Percentiles rank a stretch among this genome's conserved stretches.
phyloP scores from a whole-genome alignment of 78 protist species.

The Dictyostelium brefeldianum region DNA sequence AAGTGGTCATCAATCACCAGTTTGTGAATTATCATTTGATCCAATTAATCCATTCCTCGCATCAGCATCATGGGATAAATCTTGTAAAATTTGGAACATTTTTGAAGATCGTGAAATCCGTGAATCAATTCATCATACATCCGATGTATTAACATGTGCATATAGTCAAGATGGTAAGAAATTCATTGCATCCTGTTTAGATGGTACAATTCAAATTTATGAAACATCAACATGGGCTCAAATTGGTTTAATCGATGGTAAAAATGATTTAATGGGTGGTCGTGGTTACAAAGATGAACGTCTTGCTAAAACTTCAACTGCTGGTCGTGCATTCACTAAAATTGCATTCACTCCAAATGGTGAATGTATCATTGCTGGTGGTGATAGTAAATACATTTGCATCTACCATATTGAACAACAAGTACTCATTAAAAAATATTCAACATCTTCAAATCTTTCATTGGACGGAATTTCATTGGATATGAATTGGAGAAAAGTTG shows the following conservation, averaged over 20 bases:
- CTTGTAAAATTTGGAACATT: constrained; percentile 93
- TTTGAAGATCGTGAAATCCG: constrained; percentile 52
- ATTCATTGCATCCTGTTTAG: constrained; percentile 29
- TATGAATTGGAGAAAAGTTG: constrained; percentile 49
- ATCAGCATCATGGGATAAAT: constrained; percentile 93
- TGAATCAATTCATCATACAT: constrained; percentile 70
- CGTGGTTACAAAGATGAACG: constrained; percentile 44
- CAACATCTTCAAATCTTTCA: constrained; percentile 49
- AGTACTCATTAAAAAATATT: constrained; percentile 75
- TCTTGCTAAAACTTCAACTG: constrained; percentile 19
- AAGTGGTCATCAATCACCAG: constrained; percentile 90
- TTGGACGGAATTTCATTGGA: constrained; percentile 89
- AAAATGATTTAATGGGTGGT: constrained; percentile 78
- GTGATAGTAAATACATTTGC: constrained; percentile 92
- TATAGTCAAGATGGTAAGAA: constrained; percentile 91
- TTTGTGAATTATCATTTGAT: constrained; percentile 83
- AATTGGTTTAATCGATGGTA: constrained; percentile 87
- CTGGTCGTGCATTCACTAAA: constrained; percentile 72
- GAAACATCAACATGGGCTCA: constrained; percentile 73
- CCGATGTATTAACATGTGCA: constrained; percentile 80
- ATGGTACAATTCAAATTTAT: constrained; percentile 79
- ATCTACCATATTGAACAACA: constrained; percentile 86
- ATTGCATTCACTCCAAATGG: constrained; percentile 92
- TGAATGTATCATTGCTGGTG: constrained; percentile 88
- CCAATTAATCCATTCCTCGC: constrained; percentile 74